Evolutionary conservation across 257 asterid genomes (phyloP).

Genomic region (Echites panduratus): DNA sequence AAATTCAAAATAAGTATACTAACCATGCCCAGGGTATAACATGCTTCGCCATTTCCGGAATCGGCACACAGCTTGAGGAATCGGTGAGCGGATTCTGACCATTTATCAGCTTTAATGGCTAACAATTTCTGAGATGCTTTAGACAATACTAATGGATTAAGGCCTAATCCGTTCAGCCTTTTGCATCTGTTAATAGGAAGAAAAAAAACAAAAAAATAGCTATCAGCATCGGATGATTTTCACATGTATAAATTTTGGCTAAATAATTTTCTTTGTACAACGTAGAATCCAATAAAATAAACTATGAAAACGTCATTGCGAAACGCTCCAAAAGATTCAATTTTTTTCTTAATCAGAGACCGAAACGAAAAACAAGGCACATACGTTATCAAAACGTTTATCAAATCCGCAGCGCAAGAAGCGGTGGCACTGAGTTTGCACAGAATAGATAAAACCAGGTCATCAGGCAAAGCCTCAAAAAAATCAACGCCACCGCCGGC

Average conservation of each 20-base stretch:
- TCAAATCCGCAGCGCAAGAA: conserved; percentile 56
- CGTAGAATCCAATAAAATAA: not conserved
- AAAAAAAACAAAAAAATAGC: not conserved
- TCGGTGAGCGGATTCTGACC: conserved; percentile 80
- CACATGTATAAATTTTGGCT: too few relatives aligned
- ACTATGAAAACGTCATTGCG: not conserved
- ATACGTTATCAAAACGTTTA: conserved; percentile 61
- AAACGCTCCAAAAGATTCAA: not conserved
- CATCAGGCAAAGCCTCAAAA: conserved; percentile 75
- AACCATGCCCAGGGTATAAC: conserved; percentile 82
- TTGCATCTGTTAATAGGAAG: conserved; percentile 64
- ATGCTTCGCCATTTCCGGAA: conserved; percentile 69
- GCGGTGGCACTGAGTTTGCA: conserved; percentile 55
- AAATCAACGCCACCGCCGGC: conserved; percentile 28
- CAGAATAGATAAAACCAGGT: conserved; percentile 53
- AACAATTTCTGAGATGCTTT: conserved; percentile 50
- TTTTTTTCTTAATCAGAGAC: not conserved
- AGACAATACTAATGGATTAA: conserved; percentile 49
- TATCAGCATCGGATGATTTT: not conserved
- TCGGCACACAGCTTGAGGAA: conserved; percentile 78
- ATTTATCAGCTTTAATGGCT: conserved; percentile 49
- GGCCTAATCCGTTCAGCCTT: conserved; percentile 55
- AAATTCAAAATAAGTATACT: conserved; percentile 3
- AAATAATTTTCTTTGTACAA: not conserved
- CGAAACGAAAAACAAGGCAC: conserved; percentile 5